Evolutionary conservation across 306 rosid species (phyloP).

Genomic region (Casuarina cunninghamiana): DNA sequence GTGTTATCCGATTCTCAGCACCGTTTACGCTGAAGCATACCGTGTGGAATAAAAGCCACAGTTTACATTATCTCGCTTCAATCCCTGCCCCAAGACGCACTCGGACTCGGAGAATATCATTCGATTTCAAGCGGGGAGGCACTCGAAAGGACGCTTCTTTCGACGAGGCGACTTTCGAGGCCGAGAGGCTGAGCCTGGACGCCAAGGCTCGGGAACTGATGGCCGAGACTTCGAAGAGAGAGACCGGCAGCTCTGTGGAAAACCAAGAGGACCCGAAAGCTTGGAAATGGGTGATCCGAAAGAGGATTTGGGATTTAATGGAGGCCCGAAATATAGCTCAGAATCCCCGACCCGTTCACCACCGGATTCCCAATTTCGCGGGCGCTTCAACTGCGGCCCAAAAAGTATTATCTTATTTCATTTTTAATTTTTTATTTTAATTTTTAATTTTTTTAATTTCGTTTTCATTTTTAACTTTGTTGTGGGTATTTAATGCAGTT

Average conservation of each 20-base stretch:
- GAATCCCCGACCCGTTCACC: slow-evolving; percentile 87
- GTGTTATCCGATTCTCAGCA: slow-evolving; percentile 30
- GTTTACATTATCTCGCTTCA: slow-evolving; percentile 16
- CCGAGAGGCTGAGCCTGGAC: slow-evolving; percentile 67
- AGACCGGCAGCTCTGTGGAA: slow-evolving; percentile 17
- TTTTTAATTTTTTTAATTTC: not conserved
- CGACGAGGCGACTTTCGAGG: slow-evolving; percentile 78
- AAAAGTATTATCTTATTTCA: slow-evolving; percentile 36
- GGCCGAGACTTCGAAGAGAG: slow-evolving; percentile 51
- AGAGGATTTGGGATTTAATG: slow-evolving; percentile 83
- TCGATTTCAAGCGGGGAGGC: slow-evolving; percentile 29
- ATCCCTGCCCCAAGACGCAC: slow-evolving; percentile 20
- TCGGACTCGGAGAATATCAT: slow-evolving; percentile 4
- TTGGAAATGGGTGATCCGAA: slow-evolving; percentile 91
- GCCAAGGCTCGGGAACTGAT: slow-evolving; percentile 66
- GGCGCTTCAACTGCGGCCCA: slow-evolving; percentile 74
- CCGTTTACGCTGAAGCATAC: slow-evolving; percentile 23
- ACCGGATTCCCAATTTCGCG: slow-evolving; percentile 86
- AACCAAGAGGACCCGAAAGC: slow-evolving; percentile 71
- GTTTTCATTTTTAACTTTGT: not conserved
- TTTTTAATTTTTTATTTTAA: not conserved
- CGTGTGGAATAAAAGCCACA: slow-evolving; percentile 8
- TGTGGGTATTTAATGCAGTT: slow-evolving; percentile 45
- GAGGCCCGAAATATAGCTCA: slow-evolving; percentile 63
- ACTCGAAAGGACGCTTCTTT: slow-evolving; percentile 25